These are phyloP conservation scores for Gnomoniopsis sp. DNA, from an alignment of 2,329 filamentous ascomycete genomes.

Conservation along the genomic window DNA sequence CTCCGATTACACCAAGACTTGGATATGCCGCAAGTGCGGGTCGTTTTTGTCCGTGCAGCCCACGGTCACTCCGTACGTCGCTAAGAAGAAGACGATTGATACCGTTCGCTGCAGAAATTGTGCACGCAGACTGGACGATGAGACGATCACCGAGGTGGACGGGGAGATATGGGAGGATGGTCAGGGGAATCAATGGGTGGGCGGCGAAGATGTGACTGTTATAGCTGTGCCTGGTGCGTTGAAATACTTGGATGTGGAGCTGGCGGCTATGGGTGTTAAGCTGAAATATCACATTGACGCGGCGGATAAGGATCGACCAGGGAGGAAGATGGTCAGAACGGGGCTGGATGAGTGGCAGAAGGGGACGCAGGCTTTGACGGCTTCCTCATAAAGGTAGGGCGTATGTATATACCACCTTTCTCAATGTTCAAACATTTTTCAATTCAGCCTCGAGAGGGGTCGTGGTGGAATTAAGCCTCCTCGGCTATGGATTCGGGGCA, in stretches of 20 bases:
- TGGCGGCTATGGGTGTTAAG: conserved; percentile 94
- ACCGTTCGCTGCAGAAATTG: conserved; percentile 78
- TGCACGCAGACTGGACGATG: conserved; percentile 58
- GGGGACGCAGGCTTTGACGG: conserved; percentile 12
- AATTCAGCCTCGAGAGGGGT: neutral
- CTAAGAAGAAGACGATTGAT: conserved; percentile 63
- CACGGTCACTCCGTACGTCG: conserved; percentile 63
- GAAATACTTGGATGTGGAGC: conserved; percentile 89
- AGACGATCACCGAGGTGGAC: conserved; percentile 55
- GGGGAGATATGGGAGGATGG: conserved; percentile 92
- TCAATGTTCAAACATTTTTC: neutral
- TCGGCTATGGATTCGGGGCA: too few species aligned
- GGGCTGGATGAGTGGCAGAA: conserved; percentile 16
- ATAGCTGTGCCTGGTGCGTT: conserved; percentile 91
- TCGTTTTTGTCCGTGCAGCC: conserved; percentile 87
- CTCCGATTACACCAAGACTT: conserved; percentile 85
- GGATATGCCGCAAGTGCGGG: conserved; percentile 86
- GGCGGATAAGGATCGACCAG: conserved; percentile 57
- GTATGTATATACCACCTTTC: neutral
- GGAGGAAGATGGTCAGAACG: conserved; percentile 33
- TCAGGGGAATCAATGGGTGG: conserved; percentile 76
- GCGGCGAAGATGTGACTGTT: conserved; percentile 85
- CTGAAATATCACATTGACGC: conserved; percentile 72
- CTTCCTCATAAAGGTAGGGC: conserved; percentile 6
- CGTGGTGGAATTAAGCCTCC: too few species aligned